Evolutionary conservation across 169 alveolate species (phyloP).

Genomic region (Miamiensis avidus): DNA sequence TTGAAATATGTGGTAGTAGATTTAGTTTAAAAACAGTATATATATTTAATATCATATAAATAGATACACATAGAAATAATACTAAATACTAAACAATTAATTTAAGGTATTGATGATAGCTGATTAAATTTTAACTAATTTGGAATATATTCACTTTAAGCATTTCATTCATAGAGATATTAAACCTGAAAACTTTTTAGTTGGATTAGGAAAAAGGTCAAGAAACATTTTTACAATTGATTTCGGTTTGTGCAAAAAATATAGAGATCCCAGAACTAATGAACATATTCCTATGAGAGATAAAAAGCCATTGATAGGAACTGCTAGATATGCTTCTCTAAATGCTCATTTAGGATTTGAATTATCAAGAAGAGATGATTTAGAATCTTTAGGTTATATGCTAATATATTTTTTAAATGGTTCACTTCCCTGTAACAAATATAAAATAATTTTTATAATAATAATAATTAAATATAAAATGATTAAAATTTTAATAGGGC

Average conservation of each 20-base stretch:
- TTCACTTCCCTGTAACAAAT: slow-evolving; percentile 28
- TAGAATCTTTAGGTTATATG: slow-evolving; percentile 60
- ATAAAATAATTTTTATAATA: too few species aligned
- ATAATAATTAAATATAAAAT: too few species aligned
- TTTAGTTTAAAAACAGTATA: slow-evolving; percentile 56
- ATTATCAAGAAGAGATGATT: slow-evolving; percentile 69
- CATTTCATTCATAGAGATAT: slow-evolving; percentile 66
- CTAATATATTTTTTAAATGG: slow-evolving; percentile 57
- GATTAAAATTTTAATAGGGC: slow-evolving; percentile 49
- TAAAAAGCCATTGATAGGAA: slow-evolving; percentile 64
- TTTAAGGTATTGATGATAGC: slow-evolving; percentile 25
- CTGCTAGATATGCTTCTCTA: slow-evolving; percentile 76
- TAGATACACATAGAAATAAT: too few species aligned
- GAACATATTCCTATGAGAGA: slow-evolving; percentile 67
- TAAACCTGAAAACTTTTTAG: slow-evolving; percentile 70
- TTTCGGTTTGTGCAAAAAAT: slow-evolving; percentile 65
- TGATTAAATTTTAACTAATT: slow-evolving; percentile 54
- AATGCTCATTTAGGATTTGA: slow-evolving; percentile 80
- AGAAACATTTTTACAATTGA: slow-evolving; percentile 59
- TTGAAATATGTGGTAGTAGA: slow-evolving; percentile 52
- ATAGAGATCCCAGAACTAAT: slow-evolving; percentile 62
- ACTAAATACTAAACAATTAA: neutral
- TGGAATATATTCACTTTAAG: slow-evolving; percentile 63
- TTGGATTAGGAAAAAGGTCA: slow-evolving; percentile 58
- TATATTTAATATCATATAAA: too few species aligned